phyloP scores from a whole-genome alignment of 2,329 filamentous ascomycete species.

The Orbilia quercus region DNA sequence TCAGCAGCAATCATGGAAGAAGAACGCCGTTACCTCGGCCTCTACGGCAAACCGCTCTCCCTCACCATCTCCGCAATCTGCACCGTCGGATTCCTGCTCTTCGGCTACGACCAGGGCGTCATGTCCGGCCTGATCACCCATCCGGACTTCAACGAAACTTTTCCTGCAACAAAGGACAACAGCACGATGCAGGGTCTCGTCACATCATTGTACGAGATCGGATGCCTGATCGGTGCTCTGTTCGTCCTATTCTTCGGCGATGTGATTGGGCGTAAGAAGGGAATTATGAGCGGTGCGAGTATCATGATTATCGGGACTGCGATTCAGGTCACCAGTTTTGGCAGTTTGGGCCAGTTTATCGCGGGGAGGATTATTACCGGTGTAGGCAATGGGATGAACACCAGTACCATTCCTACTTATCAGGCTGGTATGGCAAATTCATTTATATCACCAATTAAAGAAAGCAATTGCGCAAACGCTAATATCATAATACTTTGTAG shows the following conservation, averaged over 20 bases:
- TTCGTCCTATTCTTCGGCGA: conserved; percentile 69
- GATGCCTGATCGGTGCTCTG: conserved; percentile 69
- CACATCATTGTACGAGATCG: conserved; percentile 61
- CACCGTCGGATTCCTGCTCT: conserved; percentile 73
- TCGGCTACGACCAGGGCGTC: conserved; percentile 69
- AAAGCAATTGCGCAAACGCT: no score
- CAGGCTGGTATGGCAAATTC: conserved; percentile 65
- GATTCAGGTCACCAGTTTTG: conserved; percentile 69
- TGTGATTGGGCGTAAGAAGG: conserved; percentile 69
- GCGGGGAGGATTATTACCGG: conserved; percentile 69
- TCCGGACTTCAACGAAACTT: conserved; percentile 67
- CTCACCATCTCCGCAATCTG: conserved; percentile 72
- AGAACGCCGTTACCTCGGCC: conserved; percentile 62
- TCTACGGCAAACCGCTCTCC: conserved; percentile 70
- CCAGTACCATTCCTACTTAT: conserved; percentile 66
- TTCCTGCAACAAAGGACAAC: conserved; percentile 65
- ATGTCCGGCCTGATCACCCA: conserved; percentile 70
- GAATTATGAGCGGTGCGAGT: conserved; percentile 70
- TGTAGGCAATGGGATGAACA: conserved; percentile 69
- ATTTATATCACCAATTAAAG: no score
- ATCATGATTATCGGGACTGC: conserved; percentile 72
- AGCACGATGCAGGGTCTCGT: conserved; percentile 65
- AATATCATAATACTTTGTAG: conserved; percentile 7
- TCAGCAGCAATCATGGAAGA: conserved; percentile 7
- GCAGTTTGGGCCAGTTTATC: conserved; percentile 68